phyloP scores from a whole-genome alignment of 208 protist genomes.

The Kentomonas sorsogonicus region DNA sequence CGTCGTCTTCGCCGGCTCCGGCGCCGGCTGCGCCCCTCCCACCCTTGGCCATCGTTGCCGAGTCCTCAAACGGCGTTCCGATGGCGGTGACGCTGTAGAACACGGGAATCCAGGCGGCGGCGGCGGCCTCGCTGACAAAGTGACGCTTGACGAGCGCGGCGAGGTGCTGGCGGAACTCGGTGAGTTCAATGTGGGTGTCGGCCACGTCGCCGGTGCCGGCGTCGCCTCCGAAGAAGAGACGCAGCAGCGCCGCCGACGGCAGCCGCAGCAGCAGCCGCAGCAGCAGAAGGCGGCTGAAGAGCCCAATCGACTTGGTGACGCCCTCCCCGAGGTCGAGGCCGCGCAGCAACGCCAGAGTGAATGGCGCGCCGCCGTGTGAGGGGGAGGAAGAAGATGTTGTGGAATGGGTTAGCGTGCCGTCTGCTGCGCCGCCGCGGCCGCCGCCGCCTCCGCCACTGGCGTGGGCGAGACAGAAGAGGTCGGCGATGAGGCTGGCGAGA shows the following conservation, averaged over 20 bases:
- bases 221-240: conserved; percentile 79
- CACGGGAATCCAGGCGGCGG: conserved; percentile 54
- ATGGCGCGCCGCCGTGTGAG: too few species aligned
- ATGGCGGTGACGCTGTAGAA: conserved; percentile 72
- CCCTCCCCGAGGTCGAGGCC: conserved; percentile 67
- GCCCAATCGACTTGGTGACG: conserved; percentile 67
- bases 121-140: conserved; percentile 62
- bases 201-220: conserved; percentile 45
- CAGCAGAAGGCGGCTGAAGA: conserved; percentile 71
- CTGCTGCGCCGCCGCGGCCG: too few species aligned
- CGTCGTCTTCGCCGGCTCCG: not conserved
- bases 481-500: conserved; percentile 45
- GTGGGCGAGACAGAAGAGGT: too few species aligned
- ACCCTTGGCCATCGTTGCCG: conserved; percentile 1
- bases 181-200: conserved; percentile 56
- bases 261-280: conserved; percentile 69
- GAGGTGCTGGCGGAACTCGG: conserved; percentile 39
- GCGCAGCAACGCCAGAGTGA: conserved; percentile 64
- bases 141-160: conserved; percentile 57
- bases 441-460: too few species aligned
- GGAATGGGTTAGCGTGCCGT: too few species aligned
- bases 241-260: conserved; percentile 36
- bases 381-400: too few species aligned
- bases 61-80: conserved; percentile 50
- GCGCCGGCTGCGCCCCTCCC: not conserved